Conservation (phyloP, 2,329 filamentous ascomycete species). For the Fusarium sp. region DNA sequence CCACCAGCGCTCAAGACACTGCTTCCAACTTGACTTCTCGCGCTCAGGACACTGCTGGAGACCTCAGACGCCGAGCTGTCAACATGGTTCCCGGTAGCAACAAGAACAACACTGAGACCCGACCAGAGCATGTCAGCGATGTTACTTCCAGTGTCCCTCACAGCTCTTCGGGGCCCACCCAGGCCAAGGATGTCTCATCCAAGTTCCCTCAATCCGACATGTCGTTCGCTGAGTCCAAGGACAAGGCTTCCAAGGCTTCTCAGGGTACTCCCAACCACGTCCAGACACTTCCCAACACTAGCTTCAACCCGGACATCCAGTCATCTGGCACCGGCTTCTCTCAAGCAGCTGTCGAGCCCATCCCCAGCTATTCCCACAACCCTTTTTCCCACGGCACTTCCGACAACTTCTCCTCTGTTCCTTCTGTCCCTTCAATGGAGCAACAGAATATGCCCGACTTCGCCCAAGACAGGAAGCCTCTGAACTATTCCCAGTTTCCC, state of each 20-base stretch:
- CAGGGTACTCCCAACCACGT: not conserved
- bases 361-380: not conserved
- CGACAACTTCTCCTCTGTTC: slow-evolving; percentile 1
- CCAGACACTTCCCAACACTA: not conserved
- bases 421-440: not conserved
- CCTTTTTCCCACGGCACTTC: not conserved
- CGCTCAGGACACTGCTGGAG: slow-evolving; percentile 15
- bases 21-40: slow-evolving; percentile 2
- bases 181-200: slow-evolving; percentile 20
- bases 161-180: slow-evolving; percentile 1
- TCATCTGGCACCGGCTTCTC: not conserved
- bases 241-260: not conserved
- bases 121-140: not conserved
- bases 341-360: not conserved
- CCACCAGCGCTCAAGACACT: slow-evolving; percentile 25
- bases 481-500: slow-evolving; percentile 19
- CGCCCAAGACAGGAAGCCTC: not conserved
- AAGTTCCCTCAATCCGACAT: not conserved
- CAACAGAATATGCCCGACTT: not conserved
- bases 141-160: slow-evolving; percentile 13
- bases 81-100: slow-evolving; percentile 24
- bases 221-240: not conserved
- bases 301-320: not conserved
- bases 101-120: not conserved
- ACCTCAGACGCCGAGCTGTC: slow-evolving; percentile 14